Base-by-base conservation (phyloP, 257 asterid genomes). In the Capsicum chinense region DNA sequence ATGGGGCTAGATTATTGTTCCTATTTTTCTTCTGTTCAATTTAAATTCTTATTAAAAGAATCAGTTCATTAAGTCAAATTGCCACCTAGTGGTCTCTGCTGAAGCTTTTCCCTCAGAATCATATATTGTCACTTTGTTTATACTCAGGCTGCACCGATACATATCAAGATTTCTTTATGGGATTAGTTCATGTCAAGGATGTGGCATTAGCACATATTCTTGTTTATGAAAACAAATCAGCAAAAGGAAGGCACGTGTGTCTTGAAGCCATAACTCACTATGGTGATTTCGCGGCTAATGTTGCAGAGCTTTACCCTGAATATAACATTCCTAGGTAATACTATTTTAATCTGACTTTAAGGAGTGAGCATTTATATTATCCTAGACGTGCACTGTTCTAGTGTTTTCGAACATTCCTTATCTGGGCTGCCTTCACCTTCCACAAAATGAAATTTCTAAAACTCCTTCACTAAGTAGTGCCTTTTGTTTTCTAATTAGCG, bases 241-340 rank as follows among this genome's bases (percentile, higher is more conserved):
- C 98, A n/a, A 88, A 87, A 14, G 99, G 97, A 84, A 88, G 99
- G 87, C 97, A 95, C 88, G 0, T 93, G 84, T 94, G 99, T 76
- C 90, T 92, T 56, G 97, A 95, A 89, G 92, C 95, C 81, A 89
- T 93, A 83, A 79, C 95, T 85, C 97, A 89, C 62, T 95, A 85
- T 68, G 93, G 95, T 15, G 98, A 94, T 84, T 90, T 95, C 79
- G 97, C 95, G 19, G 93, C 97, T 84, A 92, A 90, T 90, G 93
- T 94, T 82, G 95, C 92, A 1, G 92, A 93, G 86, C 93, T 93
- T 50, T 93, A 82, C 89, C 98, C 97, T 8, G 94, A 93, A 84
- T 95, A 90, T 88, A 88, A 90, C 6, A 37, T 93, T 74, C 97
- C 98, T 50, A 91, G 90, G 98, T 92, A 90, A 87, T 68, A 15